These are phyloP conservation scores for Fremontodendron californicum DNA, from an alignment of 345 rosid species.

Conservation along the genomic window DNA sequence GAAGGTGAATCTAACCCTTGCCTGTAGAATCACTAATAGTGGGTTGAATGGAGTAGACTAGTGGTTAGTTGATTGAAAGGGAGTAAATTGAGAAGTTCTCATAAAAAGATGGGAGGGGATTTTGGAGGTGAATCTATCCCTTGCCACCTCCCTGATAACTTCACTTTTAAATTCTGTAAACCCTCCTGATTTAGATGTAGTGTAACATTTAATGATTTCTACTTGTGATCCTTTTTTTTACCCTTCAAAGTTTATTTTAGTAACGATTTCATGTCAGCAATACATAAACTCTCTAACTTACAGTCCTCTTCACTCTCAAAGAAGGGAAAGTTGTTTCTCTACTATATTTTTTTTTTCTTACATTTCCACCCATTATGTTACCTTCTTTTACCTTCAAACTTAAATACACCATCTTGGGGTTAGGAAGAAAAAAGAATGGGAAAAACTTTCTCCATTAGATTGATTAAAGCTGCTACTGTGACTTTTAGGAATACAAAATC, in stretches of 20 bases:
- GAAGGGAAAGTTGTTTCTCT: neutral
- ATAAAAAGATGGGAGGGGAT: neutral
- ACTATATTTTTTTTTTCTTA: neutral
- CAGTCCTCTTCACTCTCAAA: neutral
- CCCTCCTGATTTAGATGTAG: neutral
- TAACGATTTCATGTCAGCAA: neutral
- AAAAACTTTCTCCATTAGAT: neutral
- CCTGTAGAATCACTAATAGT: neutral
- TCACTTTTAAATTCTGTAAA: neutral
- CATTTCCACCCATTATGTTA: neutral
- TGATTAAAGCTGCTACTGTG: neutral
- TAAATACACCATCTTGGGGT: neutral
- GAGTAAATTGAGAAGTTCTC: neutral
- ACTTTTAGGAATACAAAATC: neutral
- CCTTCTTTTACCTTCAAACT: neutral
- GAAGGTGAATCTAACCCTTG: neutral
- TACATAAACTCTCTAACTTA: neutral
- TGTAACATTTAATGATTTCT: neutral
- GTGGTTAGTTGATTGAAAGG: neutral
- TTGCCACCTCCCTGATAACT: neutral
- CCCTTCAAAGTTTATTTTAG: neutral
- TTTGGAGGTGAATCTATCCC: neutral
- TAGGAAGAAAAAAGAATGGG: neutral
- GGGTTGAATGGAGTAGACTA: neutral
- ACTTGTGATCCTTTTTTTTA: neutral